Percentiles rank a stretch among this genome's conserved stretches.
These are phyloP conservation scores for Colletotrichum scovillei DNA, from an alignment of 2,329 filamentous ascomycete genomes.

Conservation along the genomic window DNA sequence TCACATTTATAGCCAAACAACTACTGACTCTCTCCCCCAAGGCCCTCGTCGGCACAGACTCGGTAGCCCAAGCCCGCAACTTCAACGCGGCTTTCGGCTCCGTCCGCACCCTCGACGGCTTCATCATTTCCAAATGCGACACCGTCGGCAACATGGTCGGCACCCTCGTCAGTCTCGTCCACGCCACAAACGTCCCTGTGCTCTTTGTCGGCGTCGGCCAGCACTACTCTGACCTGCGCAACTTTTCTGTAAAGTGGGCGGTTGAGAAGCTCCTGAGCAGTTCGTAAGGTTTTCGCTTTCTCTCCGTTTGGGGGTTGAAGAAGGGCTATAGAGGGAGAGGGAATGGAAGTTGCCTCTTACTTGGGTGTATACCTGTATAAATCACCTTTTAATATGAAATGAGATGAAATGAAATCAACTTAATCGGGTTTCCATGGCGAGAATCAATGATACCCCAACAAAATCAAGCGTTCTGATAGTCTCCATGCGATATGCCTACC, in stretches of 20 bases:
- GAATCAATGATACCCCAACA: background rate
- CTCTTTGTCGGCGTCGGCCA: constrained; percentile 86
- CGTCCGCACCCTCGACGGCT: constrained; percentile 86
- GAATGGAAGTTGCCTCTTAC: background rate
- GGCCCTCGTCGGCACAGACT: constrained; percentile 95
- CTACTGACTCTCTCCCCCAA: constrained; percentile 39
- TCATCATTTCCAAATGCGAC: constrained; percentile 98
- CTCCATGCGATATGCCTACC: background rate
- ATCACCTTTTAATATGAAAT: background rate
- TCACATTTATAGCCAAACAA: background rate
- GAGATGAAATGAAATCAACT: background rate
- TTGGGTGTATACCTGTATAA: background rate
- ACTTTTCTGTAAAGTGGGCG: constrained; percentile 77
- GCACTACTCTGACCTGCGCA: constrained; percentile 75
- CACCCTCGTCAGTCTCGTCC: constrained; percentile 95
- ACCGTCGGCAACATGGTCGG: constrained; percentile 99
- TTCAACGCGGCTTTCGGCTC: constrained; percentile 94
- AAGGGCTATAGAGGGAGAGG: no score
- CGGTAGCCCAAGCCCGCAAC: constrained; percentile 93
- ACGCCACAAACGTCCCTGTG: constrained; percentile 95
- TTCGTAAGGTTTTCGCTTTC: constrained; percentile 44
- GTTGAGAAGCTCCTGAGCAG: constrained; percentile 73
- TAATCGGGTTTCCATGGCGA: background rate
- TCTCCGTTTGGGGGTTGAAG: background rate
- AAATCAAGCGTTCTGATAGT: background rate